A percentile compares a stretch with the other conserved stretches of the same genome.
These are phyloP conservation scores for Linum usitatissimum DNA, from an alignment of 345 rosid species.

Conservation along the genomic window DNA sequence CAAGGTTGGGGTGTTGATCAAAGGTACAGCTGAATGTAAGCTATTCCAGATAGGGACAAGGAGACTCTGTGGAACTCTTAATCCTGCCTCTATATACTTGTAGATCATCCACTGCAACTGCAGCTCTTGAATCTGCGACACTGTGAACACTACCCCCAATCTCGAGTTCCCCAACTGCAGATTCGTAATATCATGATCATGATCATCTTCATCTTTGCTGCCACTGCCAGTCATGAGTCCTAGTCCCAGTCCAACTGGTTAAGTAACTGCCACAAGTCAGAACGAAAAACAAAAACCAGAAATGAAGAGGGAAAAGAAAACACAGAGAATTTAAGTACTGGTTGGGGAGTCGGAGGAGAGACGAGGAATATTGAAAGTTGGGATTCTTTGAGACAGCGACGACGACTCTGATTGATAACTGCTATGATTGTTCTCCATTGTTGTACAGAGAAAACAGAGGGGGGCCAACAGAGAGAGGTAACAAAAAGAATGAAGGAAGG, in stretches of 20 bases:
- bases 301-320: background rate
- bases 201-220: background rate
- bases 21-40: conserved; percentile 16
- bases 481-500: too few relatives aligned
- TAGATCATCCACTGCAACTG: conserved; percentile 35
- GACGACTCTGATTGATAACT: too few relatives aligned
- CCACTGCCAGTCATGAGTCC: conserved; percentile 31
- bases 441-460: too few relatives aligned
- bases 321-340: conserved; percentile 10
- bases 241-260: conserved; percentile 26
- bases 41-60: conserved; percentile 38
- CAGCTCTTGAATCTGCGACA: conserved; percentile 39
- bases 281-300: background rate
- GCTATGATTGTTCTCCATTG: too few relatives aligned
- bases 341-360: background rate
- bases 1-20: conserved; percentile 14
- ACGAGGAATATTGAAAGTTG: conserved; percentile 20
- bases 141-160: conserved; percentile 23
- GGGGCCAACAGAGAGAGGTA: too few relatives aligned
- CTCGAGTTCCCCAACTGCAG: background rate
- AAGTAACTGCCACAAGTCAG: background rate
- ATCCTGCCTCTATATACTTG: conserved; percentile 32
- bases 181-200: background rate
- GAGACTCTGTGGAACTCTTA: conserved; percentile 36
- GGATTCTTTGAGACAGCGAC: background rate